Evolutionary conservation across 2,329 filamentous ascomycete genomes (phyloP), one percentile per base, ranked within the genome.

Genomic region (Periglandula ipomoeae): DNA sequence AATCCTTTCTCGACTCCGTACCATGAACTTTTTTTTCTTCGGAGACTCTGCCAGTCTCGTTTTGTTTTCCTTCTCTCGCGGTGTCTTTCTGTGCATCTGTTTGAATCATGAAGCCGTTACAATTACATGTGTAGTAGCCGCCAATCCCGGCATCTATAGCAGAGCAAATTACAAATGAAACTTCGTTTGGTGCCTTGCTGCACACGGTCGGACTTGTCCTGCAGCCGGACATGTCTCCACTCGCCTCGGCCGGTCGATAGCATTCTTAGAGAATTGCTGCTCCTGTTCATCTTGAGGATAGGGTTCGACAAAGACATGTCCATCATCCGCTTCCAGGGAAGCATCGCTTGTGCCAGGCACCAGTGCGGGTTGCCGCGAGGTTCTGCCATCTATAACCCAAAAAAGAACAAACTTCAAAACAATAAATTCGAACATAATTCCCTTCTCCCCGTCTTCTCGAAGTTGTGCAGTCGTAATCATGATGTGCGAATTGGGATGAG

Each of bases 401-500:
- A 48, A 27, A 19, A 39, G 13, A 10, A 23, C n/a, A 42, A 17
- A 35, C 17, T n/a, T n/a, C 47, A 54, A 50, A 24, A 51, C 34
- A 47, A 50, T 52, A 50, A 56, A 55, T 52, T 13, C n/a, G 30
- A 32, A 55, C 43, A 17, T 27, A 19, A 27, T 19, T 19, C 20
- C 10, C 13, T 11, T 11, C 37, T 22, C 26, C 22, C 17, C 20
- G 52, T 49, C 49, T 52, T 61, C 48, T 52, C 53, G 51, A 55
- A 53, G 51, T 56, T 53, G 51, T 53, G 54, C 55, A 56, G 39
- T 53, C 44, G 57, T 53, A 51, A 57, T 61, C 60, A 57, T 62
- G 51, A 61, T 57, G 49, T 56, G 57, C 23, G 22, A 55, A 57
- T 59, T 55, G 55, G 59, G 55, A 57, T 55, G 54, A n/a, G 42